These are phyloP conservation scores for Fragosphaeria purpurea DNA, from an alignment of 2,329 filamentous ascomycete species.

Conservation along the genomic window DNA sequence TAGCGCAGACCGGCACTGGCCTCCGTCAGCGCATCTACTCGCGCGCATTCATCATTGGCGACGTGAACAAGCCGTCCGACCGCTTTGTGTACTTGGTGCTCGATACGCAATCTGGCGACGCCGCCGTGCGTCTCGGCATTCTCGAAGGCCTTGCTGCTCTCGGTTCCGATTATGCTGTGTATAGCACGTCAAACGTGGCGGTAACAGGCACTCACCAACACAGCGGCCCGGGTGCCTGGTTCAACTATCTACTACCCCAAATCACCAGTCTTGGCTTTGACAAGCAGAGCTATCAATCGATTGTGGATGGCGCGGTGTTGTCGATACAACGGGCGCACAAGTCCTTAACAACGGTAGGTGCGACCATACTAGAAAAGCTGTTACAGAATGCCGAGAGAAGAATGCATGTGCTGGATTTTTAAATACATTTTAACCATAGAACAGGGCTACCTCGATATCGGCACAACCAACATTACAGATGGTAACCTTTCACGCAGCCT, in stretches of 20 bases:
- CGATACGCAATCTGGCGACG: slow-evolving; percentile 81
- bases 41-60: slow-evolving; percentile 77
- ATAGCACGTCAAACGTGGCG: slow-evolving; percentile 72
- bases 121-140: slow-evolving; percentile 79
- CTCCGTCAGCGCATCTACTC: slow-evolving; percentile 82
- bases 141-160: slow-evolving; percentile 60
- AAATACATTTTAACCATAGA: no score
- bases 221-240: slow-evolving; percentile 81
- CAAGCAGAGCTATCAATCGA: slow-evolving; percentile 76
- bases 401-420: no score
- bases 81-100: slow-evolving; percentile 81
- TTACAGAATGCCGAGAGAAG: slow-evolving; percentile 6
- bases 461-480: slow-evolving; percentile 57
- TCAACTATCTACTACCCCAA: slow-evolving; percentile 89
- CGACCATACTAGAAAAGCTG: background rate
- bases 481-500: slow-evolving; percentile 85
- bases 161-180: slow-evolving; percentile 63
- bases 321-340: slow-evolving; percentile 77
- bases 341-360: slow-evolving; percentile 43
- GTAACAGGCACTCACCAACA: slow-evolving; percentile 91
- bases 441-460: slow-evolving; percentile 57
- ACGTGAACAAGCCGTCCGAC: slow-evolving; percentile 53
- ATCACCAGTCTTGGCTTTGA: slow-evolving; percentile 82
- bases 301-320: slow-evolving; percentile 74
- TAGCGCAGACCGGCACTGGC: slow-evolving; percentile 72